Base-by-base conservation (phyloP, 2,329 filamentous ascomycete species). In the Cucurbitaria berberidis region DNA sequence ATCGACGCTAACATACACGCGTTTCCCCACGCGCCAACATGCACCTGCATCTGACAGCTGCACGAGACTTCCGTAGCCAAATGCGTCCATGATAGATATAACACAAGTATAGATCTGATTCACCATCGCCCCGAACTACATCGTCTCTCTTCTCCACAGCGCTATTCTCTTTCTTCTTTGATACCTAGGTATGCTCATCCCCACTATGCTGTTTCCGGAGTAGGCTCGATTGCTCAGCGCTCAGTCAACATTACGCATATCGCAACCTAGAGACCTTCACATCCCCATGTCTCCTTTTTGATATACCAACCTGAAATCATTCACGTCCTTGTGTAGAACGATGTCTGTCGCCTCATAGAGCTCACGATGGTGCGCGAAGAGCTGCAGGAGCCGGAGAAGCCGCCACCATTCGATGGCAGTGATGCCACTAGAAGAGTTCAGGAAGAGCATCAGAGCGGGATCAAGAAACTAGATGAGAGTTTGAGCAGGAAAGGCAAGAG, bases 221-320 rank as follows among this genome's bases (percentile, higher is more conserved):
- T 63, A 65, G 65, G 52, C 52, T 30, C 48, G 50, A 49, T 64
- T 59, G 44, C 52, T 63, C 58, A 63, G 59, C 62, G 58, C 51
- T 45, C 43, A 45, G 45, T 40, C 51, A 46, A 39, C 43, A 18
- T 43, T 26, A n/a, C 16, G 35, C 21, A 26, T 24, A 41, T 19
- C 22, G 34, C 45, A 48, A 30, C 27, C n/a, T 40, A 22, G 19
- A 39, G 42, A 27, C 26, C n/a, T n/a, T n/a, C n/a, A n/a, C n/a
- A n/a, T n/a, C n/a, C n/a, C n/a, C n/a, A n/a, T n/a, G n/a, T n/a
- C n/a, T n/a, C n/a, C n/a, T n/a, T n/a, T n/a, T n/a, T n/a, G n/a
- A n/a, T 9, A 18, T 18, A 18, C 18, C 34, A 9, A 3, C n/a
- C 34, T 18, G 5, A 21, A 21, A n/a, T 26, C n/a, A n/a, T n/a